Evolutionary conservation across 164 flowering plant genomes (phyloP), one percentile per base, ranked within the genome.

Genomic region (Santalum album): DNA sequence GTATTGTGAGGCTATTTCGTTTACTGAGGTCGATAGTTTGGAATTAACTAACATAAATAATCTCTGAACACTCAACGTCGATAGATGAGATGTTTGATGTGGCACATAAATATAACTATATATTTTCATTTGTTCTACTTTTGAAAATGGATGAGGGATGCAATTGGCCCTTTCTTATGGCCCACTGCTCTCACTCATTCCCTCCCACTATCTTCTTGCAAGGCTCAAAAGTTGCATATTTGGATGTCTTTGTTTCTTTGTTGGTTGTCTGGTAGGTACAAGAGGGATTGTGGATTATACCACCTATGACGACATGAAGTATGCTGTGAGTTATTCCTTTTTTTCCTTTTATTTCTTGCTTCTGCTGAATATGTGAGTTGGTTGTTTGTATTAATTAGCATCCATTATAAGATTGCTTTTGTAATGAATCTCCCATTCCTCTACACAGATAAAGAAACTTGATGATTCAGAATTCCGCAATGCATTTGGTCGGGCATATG

Each of bases 251-350:
- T 5, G 21, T 4, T n/a, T n/a, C n/a, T n/a, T 16, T 43, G 47
- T 43, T 16, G n/a, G 5, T 6, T 12, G 4, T 43, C 21, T 4
- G 62, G 26, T 53, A 89, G 96, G 91, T 40, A 89, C 91, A 15
- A 79, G 83, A 1, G 96, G 95, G 12, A 67, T 89, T 66, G 96
- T 89, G 67, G 96, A 89, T 44, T 89, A 86, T 66, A 82, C 96
- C 25, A 89, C 78, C 69, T 84, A 82, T 60, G 96, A 89, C 22
- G 96, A 89, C 75, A 89, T 89, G 96, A 89, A 82, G 62, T 78
- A 82, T 76, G 96, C 96, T 4, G 95, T 89, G 71, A 73, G 94
- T 68, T n/a, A n/a, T n/a, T n/a, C n/a, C n/a, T n/a, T n/a, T n/a
- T n/a, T n/a, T n/a, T n/a, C n/a, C n/a, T n/a, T n/a, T n/a, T n/a